Evolutionary conservation across 352 stramenopile genomes (phyloP).

Genomic region (Pythium rhizo-oryzae): DNA sequence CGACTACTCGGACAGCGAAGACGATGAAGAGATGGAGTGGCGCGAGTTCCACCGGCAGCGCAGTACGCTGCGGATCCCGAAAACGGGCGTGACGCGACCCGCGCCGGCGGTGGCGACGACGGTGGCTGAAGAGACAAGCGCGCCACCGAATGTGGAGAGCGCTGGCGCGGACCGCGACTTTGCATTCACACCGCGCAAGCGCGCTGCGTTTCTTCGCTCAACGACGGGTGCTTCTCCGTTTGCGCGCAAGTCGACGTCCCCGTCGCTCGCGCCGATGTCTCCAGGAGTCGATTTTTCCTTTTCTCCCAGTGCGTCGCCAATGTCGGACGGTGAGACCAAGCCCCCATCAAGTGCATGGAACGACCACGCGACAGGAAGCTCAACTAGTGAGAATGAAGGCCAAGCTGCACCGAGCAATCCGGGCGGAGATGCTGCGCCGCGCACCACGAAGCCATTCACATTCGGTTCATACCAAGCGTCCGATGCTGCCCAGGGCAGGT

Average conservation of each 20-base stretch:
- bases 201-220: slow-evolving; percentile 13
- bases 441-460: slow-evolving; percentile 7
- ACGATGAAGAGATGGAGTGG: slow-evolving; percentile 44
- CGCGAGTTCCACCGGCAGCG: slow-evolving; percentile 37
- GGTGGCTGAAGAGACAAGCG: background rate
- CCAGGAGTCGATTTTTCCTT: slow-evolving; percentile 21
- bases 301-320: slow-evolving; percentile 21
- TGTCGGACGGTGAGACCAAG: slow-evolving; percentile 24
- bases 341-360: background rate
- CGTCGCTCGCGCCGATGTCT: background rate
- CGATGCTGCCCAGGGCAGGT: background rate
- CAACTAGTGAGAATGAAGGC: background rate
- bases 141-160: background rate
- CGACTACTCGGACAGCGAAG: slow-evolving; percentile 58
- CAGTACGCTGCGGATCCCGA: slow-evolving; percentile 26
- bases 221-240: slow-evolving; percentile 15
- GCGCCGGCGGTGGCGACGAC: background rate
- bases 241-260: slow-evolving; percentile 3
- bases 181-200: slow-evolving; percentile 27
- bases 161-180: slow-evolving; percentile 19
- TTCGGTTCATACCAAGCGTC: slow-evolving; percentile 12
- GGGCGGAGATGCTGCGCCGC: background rate
- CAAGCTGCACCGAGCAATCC: background rate
- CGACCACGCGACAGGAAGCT: background rate
- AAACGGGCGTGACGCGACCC: background rate